phyloP scores from a whole-genome alignment of 2,329 filamentous ascomycete species.

The Hypoxylon sp. region DNA sequence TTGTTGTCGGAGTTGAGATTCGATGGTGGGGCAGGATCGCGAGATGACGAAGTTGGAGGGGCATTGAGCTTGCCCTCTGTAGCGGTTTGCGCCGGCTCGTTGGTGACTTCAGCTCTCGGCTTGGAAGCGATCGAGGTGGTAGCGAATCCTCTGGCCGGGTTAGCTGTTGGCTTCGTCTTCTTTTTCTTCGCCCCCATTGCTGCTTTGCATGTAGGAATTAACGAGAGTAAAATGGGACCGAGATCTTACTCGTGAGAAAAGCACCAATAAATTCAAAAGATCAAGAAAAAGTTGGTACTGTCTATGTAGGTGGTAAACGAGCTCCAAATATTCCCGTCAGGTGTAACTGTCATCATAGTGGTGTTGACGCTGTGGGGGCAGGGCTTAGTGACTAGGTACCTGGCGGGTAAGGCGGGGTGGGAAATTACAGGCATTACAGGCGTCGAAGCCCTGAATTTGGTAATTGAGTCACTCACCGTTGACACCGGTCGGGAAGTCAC shows the following conservation, averaged over 20 bases:
- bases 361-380: slow-evolving; percentile 23
- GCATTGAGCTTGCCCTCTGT: slow-evolving; percentile 48
- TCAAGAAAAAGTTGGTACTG: slow-evolving; percentile 32
- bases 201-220: slow-evolving; percentile 12
- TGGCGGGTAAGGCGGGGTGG: slow-evolving; percentile 25
- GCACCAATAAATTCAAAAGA: slow-evolving; percentile 10
- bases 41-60: slow-evolving; percentile 53
- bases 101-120: slow-evolving; percentile 71
- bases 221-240: not conserved
- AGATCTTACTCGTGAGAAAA: slow-evolving; percentile 13
- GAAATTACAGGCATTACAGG: slow-evolving; percentile 18
- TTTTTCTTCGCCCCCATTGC: slow-evolving; percentile 81
- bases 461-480: slow-evolving; percentile 26
- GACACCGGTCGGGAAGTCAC: not conserved
- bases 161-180: slow-evolving; percentile 91
- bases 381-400: slow-evolving; percentile 29
- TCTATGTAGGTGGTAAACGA: slow-evolving; percentile 12
- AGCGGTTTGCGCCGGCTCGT: slow-evolving; percentile 51
- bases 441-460: not conserved
- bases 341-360: slow-evolving; percentile 33
- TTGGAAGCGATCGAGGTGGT: slow-evolving; percentile 94
- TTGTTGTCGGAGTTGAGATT: slow-evolving; percentile 37
- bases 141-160: slow-evolving; percentile 92
- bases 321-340: slow-evolving; percentile 16
- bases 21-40: slow-evolving; percentile 46